Conservation (phyloP, 495 filamentous ascomycete species). For the Peziza echinospora region DNA sequence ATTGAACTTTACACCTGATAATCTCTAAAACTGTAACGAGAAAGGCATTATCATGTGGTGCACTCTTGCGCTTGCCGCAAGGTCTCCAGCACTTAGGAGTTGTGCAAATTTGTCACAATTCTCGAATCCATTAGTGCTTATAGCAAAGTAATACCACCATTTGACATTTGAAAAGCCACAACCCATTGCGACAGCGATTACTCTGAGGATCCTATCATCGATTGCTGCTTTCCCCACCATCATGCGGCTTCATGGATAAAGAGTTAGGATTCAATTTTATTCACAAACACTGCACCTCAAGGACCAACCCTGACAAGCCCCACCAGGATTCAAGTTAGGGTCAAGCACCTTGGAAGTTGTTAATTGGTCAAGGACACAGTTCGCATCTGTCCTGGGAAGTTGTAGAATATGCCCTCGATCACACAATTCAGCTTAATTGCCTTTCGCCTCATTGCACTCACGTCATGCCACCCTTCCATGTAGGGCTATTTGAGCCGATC, state of each 20-base stretch:
- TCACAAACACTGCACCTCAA: conserved; percentile 9
- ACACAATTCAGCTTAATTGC: conserved; percentile 2
- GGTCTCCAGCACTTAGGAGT: not conserved
- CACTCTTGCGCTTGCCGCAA: not conserved
- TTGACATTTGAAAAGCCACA: not conserved
- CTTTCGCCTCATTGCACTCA: conserved; percentile 6
- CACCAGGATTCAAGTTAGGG: not conserved
- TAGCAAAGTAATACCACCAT: not conserved
- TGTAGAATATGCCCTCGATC: conserved; percentile 2
- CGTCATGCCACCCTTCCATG: conserved; percentile 5
- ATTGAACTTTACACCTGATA: not conserved
- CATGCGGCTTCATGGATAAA: not conserved
- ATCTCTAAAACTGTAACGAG: not conserved
- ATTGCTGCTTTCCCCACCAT: not conserved
- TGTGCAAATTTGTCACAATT: not conserved
- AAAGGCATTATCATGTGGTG: not conserved
- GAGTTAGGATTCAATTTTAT: conserved; percentile 8
- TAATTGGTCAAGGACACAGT: conserved; percentile 4
- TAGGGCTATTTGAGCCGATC: conserved; percentile 2
- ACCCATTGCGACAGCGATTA: not conserved
- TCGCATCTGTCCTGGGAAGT: conserved; percentile 6
- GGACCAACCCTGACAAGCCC: conserved; percentile 1
- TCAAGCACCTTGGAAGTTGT: not conserved
- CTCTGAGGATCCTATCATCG: not conserved
- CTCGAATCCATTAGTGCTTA: not conserved